These are phyloP conservation scores for Mycothermus thermophilus DNA, from an alignment of 495 filamentous ascomycete genomes.

Conservation along the genomic window DNA sequence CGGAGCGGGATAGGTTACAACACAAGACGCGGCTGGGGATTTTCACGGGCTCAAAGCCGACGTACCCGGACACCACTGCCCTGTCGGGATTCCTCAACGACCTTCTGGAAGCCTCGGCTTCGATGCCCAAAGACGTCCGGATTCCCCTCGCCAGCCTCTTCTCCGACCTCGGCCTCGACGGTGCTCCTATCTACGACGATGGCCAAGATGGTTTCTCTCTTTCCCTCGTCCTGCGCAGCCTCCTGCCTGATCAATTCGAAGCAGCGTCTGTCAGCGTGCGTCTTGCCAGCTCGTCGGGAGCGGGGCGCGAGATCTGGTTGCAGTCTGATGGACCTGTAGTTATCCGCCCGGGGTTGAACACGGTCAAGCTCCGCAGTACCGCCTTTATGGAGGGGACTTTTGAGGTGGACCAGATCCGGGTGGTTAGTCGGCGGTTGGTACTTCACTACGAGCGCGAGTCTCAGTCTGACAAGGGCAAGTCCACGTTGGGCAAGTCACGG, in stretches of 20 bases:
- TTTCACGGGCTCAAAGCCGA: slow-evolving; percentile 2
- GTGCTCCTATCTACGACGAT: slow-evolving; percentile 52
- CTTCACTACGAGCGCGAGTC: slow-evolving; percentile 50
- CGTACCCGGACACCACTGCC: slow-evolving; percentile 41
- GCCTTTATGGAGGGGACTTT: slow-evolving; percentile 62
- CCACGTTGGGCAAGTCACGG: slow-evolving; percentile 20
- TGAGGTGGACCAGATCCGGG: slow-evolving; percentile 54
- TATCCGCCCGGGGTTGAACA: slow-evolving; percentile 42
- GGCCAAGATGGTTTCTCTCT: slow-evolving; percentile 69
- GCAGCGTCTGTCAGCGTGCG: slow-evolving; percentile 53
- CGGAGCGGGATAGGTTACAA: slow-evolving; percentile 34
- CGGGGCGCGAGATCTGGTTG: slow-evolving; percentile 50
- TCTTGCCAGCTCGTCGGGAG: slow-evolving; percentile 39
- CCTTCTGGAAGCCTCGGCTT: slow-evolving; percentile 46
- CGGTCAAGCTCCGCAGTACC: slow-evolving; percentile 36
- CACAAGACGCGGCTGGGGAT: slow-evolving; percentile 24
- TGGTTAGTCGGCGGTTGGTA: slow-evolving; percentile 53
- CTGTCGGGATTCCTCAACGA: slow-evolving; percentile 50
- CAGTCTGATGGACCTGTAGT: slow-evolving; percentile 29
- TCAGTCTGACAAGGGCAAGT: background rate
- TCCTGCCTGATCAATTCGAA: slow-evolving; percentile 56
- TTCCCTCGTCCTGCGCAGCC: slow-evolving; percentile 51
- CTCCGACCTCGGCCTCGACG: slow-evolving; percentile 51
- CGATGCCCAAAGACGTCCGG: slow-evolving; percentile 48
- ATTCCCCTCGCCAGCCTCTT: slow-evolving; percentile 64